These are phyloP conservation scores for Fomitopsis pinicola DNA, from an alignment of 1,284 basidiomycete species.

Conservation along the genomic window DNA sequence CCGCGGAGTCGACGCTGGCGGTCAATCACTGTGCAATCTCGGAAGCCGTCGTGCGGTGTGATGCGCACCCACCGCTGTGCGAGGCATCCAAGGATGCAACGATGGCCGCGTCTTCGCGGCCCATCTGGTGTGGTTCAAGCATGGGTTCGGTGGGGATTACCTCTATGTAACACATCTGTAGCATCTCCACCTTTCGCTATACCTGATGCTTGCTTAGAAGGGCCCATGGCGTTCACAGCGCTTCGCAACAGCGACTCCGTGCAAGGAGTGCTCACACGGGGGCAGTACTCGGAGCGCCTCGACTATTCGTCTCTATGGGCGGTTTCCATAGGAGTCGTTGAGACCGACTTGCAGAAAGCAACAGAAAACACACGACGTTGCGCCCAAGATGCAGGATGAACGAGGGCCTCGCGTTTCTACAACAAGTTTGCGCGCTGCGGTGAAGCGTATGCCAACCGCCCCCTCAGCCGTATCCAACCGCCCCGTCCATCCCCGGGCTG, in stretches of 20 bases:
- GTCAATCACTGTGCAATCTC: conserved; percentile 91
- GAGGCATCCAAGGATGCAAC: conserved; percentile 93
- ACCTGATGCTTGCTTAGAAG: no score
- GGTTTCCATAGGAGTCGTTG: no score
- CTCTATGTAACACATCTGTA: neutral
- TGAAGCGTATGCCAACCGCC: no score
- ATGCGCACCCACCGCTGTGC: conserved; percentile 84
- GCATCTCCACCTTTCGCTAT: neutral
- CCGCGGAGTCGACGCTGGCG: conserved; percentile 83
- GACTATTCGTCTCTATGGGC: neutral
- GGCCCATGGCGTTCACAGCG: neutral
- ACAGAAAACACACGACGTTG: neutral
- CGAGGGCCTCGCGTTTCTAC: no score
- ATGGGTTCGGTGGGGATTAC: neutral
- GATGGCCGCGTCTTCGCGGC: conserved; percentile 75
- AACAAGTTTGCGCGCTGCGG: no score
- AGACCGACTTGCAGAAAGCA: no score
- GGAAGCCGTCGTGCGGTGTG: conserved; percentile 86
- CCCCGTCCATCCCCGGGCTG: no score
- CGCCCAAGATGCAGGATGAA: neutral
- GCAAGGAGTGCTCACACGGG: neutral
- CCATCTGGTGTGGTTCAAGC: conserved; percentile 52
- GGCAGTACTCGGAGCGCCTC: neutral
- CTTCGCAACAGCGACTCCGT: no score
- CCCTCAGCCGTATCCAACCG: no score